Percentiles rank a stretch among this genome's conserved stretches.
Evolutionary conservation across 208 protist genomes (phyloP).

Genomic region (Leishmania turanica): DNA sequence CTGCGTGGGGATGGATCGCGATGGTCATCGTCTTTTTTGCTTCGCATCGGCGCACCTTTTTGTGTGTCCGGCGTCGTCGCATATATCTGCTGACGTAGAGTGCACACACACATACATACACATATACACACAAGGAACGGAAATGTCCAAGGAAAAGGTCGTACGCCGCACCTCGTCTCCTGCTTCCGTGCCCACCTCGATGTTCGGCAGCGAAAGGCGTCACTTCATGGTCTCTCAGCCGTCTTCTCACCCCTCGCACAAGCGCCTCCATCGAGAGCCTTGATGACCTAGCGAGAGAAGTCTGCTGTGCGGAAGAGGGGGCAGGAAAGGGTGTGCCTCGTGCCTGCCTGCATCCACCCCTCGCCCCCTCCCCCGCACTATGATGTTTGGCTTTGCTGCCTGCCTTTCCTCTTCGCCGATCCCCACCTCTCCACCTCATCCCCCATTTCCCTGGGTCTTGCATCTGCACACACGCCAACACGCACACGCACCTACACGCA

Average conservation of each 20-base stretch:
- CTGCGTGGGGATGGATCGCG: background rate
- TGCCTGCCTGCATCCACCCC: background rate
- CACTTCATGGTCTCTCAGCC: background rate
- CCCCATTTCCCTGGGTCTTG: background rate
- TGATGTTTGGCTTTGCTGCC: background rate
- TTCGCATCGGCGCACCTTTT: background rate
- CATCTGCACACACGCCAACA: background rate
- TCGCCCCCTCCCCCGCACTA: background rate
- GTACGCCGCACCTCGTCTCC: background rate
- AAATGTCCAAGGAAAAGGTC: background rate
- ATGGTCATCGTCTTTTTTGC: background rate
- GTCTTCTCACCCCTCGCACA: background rate
- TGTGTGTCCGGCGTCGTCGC: background rate
- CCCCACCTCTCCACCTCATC: background rate
- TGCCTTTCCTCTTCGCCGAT: background rate
- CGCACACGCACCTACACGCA: background rate
- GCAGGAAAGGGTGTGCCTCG: background rate
- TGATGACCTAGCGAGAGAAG: background rate
- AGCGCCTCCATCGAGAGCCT: background rate
- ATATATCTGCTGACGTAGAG: background rate
- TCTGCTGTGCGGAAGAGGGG: background rate
- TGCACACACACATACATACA: background rate
- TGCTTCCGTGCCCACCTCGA: background rate
- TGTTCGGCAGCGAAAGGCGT: background rate
- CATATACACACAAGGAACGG: background rate